phyloP scores from a whole-genome alignment of 164 flowering plant species.

The Vitis cinerea region DNA sequence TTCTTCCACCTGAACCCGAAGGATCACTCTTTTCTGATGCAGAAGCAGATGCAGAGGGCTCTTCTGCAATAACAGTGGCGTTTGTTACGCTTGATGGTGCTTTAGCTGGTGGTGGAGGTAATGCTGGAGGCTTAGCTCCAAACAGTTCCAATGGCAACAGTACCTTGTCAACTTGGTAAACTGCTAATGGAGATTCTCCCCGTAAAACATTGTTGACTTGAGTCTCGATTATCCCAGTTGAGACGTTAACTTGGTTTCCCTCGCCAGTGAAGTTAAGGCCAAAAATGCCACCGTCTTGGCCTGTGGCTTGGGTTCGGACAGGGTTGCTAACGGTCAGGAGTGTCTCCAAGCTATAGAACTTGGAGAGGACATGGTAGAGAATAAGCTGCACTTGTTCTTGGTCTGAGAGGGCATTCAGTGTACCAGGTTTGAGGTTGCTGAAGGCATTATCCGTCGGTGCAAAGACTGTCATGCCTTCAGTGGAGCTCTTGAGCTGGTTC shows the following conservation, averaged over 20 bases:
- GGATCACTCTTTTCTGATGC: slow-evolving; percentile 14
- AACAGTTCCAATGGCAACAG: slow-evolving; percentile 57
- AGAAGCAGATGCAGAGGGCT: slow-evolving; percentile 6
- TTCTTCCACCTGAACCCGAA: slow-evolving; percentile 26
- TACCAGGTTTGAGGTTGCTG: slow-evolving; percentile 59
- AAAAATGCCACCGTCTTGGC: slow-evolving; percentile 35
- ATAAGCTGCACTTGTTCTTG: slow-evolving; percentile 62
- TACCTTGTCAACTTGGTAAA: slow-evolving; percentile 75
- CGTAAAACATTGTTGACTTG: slow-evolving; percentile 53
- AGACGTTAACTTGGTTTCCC: slow-evolving; percentile 61
- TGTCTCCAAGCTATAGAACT: slow-evolving; percentile 44
- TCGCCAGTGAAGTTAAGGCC: slow-evolving; percentile 55
- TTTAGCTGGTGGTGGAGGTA: slow-evolving; percentile 32
- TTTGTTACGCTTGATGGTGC: background rate
- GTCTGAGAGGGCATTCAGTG: slow-evolving; percentile 44
- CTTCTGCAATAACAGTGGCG: slow-evolving; percentile 1
- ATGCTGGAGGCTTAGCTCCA: slow-evolving; percentile 37
- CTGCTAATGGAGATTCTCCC: slow-evolving; percentile 53
- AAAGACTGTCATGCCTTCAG: slow-evolving; percentile 72
- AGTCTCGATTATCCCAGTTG: slow-evolving; percentile 47
- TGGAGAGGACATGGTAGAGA: slow-evolving; percentile 64
- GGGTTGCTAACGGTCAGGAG: slow-evolving; percentile 72
- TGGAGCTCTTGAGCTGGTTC: slow-evolving; percentile 69
- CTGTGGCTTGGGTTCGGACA: slow-evolving; percentile 61
- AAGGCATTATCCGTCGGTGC: slow-evolving; percentile 96